Evolutionary conservation across 192 early-diverging fungal genomes (phyloP).

Genomic region (Haplosporangium gracile): DNA sequence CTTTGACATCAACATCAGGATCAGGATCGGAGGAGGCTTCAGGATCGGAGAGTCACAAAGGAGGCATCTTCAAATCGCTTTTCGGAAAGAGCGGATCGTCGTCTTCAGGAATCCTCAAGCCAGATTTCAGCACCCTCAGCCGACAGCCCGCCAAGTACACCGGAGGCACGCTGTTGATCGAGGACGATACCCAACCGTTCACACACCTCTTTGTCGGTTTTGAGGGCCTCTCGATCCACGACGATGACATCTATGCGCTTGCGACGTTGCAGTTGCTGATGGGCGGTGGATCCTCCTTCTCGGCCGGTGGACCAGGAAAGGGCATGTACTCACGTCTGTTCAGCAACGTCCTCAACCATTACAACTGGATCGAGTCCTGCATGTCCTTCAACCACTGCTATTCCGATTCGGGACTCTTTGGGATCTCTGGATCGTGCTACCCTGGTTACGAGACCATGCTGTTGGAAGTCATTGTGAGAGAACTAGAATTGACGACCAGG

Average conservation of each 20-base stretch:
- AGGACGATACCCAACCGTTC: conserved; percentile 76
- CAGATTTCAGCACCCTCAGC: conserved; percentile 49
- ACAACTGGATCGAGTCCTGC: conserved; percentile 96
- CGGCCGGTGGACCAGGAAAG: conserved; percentile 97
- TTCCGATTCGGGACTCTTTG: conserved; percentile 92
- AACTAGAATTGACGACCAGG: conserved; percentile 81
- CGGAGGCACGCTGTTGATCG: conserved; percentile 82
- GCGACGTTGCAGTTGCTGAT: conserved; percentile 91
- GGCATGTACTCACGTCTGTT: conserved; percentile 99
- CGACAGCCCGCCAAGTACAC: conserved; percentile 77
- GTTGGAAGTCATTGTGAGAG: conserved; percentile 85
- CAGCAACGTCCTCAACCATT: conserved; percentile 93
- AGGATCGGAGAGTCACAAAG: conserved; percentile 33
- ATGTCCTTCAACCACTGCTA: conserved; percentile 94
- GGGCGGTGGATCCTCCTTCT: conserved; percentile 97
- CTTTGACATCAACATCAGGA: background rate
- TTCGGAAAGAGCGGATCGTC: conserved; percentile 12
- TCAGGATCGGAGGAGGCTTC: conserved; percentile 11
- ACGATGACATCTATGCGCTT: conserved; percentile 93
- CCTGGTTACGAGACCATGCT: conserved; percentile 81
- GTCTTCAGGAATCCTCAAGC: conserved; percentile 7
- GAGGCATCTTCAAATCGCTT: conserved; percentile 42
- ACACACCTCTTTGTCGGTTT: conserved; percentile 94
- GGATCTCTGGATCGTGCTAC: conserved; percentile 89
- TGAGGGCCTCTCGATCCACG: conserved; percentile 84